Percentiles rank a stretch among this genome's conserved stretches.
These are phyloP conservation scores for Astragalus membranaceus DNA, from an alignment of 306 rosid genomes.

Conservation along the genomic window DNA sequence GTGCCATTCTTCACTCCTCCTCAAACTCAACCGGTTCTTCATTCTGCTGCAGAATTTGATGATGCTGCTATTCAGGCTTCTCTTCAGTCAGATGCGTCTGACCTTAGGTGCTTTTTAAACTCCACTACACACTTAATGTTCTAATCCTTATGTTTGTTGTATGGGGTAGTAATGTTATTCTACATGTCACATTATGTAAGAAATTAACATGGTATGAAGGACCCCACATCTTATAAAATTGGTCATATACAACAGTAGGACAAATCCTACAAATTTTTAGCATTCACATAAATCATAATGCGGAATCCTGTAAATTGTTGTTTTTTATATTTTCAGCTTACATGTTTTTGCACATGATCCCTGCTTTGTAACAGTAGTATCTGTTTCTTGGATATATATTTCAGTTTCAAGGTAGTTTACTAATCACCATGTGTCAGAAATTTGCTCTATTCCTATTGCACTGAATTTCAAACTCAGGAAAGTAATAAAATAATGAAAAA, in stretches of 20 bases:
- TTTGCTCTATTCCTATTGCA: not conserved
- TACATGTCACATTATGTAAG: not conserved
- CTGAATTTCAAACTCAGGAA: not conserved
- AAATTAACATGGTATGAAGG: conserved; percentile 8
- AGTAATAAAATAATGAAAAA: not conserved
- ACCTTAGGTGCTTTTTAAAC: conserved; percentile 57
- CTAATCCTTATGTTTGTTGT: conserved; percentile 11
- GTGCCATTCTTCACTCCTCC: conserved; percentile 94
- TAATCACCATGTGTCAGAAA: not conserved
- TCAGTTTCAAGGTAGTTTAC: not conserved
- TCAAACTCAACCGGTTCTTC: conserved; percentile 66
- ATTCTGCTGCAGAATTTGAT: conserved; percentile 40
- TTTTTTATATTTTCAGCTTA: not conserved
- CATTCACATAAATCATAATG: not conserved
- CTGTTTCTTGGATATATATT: not conserved
- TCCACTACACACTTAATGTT: not conserved
- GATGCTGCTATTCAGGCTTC: conserved; percentile 85
- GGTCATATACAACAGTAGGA: not conserved
- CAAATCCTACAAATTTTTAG: not conserved
- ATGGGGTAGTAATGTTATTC: not conserved
- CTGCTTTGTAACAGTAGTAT: not conserved
- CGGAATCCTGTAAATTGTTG: not conserved
- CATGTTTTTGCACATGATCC: not conserved
- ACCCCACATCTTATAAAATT: not conserved
- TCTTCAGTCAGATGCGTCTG: conserved; percentile 84